phyloP scores from a whole-genome alignment of 129 eudicot species.

The Flaveria robusta region DNA sequence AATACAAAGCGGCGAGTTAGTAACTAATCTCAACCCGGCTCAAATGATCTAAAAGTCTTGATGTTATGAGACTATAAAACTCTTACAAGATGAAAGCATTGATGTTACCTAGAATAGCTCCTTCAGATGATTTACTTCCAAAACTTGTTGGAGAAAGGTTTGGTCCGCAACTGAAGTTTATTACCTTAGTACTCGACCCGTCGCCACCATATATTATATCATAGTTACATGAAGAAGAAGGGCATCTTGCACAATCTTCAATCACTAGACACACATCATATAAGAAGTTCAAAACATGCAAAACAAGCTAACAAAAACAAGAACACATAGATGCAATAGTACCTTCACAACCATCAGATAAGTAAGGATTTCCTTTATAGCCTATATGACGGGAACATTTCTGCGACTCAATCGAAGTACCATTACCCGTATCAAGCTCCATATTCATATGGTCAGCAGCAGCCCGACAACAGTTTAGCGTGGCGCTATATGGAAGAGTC shows the following conservation, averaged over 20 bases:
- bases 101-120: not conserved
- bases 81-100: no score
- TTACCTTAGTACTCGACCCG: not conserved
- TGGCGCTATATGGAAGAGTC: not conserved
- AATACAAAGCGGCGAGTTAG: not conserved
- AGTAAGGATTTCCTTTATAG: conserved; percentile 7
- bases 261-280: conserved; percentile 6
- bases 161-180: conserved; percentile 4
- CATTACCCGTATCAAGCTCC: conserved; percentile 9
- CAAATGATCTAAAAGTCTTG: not conserved
- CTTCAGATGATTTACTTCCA: not conserved
- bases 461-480: not conserved
- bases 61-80: not conserved
- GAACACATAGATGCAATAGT: not conserved
- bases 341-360: conserved; percentile 8
- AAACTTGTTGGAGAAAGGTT: not conserved
- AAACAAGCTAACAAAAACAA: not conserved
- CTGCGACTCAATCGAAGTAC: not conserved
- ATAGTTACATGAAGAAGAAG: conserved; percentile 3
- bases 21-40: not conserved
- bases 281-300: not conserved
- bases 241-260: conserved; percentile 14
- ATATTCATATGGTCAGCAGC: conserved; percentile 3
- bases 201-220: conserved; percentile 12
- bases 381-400: conserved; percentile 1